Evolutionary conservation across 1,139 yeast species (phyloP), one percentile per base, ranked within the genome.

Genomic region (Taphrina wiesneri): DNA sequence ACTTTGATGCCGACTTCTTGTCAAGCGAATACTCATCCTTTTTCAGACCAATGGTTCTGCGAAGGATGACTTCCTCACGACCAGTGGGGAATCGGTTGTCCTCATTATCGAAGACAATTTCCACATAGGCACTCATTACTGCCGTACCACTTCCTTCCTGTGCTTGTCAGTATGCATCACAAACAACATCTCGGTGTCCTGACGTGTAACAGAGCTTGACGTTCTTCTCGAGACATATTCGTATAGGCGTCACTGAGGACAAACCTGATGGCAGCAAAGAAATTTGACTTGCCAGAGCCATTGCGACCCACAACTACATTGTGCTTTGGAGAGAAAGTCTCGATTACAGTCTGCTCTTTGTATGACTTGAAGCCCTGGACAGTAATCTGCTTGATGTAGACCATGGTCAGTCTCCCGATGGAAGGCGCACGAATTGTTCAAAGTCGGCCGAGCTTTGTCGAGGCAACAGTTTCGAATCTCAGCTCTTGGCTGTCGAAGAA

Each of bases 331-430:
- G 96, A 87, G 63, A 93, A 79, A 32, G 83, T 81, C 57, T 89
- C 96, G 19, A 93, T 84, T 9, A 84, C 82, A 0, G 97, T 90
- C 61, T 90, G 86, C 74, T 89, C 88, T 78, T 89, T 88, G 76
- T 91, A 93, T 69, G 99, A 92, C 77, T 91, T 91, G 80, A 93
- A 93, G 54, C 99, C 99, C 75, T 91, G 96, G 69, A 93, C 89
- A 15, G 84, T 82, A 56, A 92, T 84, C 78, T 83, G 57, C 28
- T 52, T 53, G 41, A 61, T 49, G 43, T 51, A 60, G 23, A 60
- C 64, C 64, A 60, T 60, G 39, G 21, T 13, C 28, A 1, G 19
- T 26, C 52, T 25, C 15, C 7, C 11, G 6, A n/a, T 7, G 26
- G 13, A 25, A 11, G 7, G 30, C 2, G 3, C 21, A 21, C 7